Conservation (phyloP, 139 green algal species). For the Chlamydomonas sp. region DNA sequence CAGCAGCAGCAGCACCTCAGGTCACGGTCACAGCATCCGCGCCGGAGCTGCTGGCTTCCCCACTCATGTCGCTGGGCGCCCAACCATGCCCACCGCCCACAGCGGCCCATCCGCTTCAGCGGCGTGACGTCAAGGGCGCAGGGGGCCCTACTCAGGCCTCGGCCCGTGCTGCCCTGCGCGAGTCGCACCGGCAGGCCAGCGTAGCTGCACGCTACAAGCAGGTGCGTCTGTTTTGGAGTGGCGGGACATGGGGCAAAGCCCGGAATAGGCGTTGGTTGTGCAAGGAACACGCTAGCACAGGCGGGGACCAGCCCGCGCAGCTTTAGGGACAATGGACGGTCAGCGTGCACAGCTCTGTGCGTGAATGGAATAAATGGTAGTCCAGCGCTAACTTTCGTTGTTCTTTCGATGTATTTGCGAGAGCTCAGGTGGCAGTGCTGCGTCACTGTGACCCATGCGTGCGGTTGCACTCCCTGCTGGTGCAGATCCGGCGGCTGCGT, state of each 20-base stretch:
- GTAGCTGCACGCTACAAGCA: constrained; percentile 34
- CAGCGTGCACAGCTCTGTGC: too few species aligned
- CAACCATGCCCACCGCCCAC: too few species aligned
- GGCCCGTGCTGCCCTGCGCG: not conserved
- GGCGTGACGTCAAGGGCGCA: not conserved
- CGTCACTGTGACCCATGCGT: not conserved
- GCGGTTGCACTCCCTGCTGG: not conserved
- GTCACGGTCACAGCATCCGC: too few species aligned
- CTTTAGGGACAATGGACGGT: too few species aligned
- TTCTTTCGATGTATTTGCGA: not conserved
- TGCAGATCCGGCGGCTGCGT: constrained; percentile 11
- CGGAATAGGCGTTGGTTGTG: not conserved
- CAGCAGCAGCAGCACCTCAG: too few species aligned
- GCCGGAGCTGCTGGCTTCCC: too few species aligned
- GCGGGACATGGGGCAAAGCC: not conserved
- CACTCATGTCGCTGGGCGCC: too few species aligned
- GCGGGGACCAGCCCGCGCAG: too few species aligned
- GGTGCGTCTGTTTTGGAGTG: not conserved
- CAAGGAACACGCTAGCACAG: not conserved
- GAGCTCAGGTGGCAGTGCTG: not conserved
- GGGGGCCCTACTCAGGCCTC: not conserved
- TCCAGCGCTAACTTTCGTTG: too few species aligned
- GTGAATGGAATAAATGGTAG: too few species aligned
- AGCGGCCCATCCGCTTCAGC: not conserved
- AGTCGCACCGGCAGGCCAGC: constrained; percentile 3